These are phyloP conservation scores for Mucor racemosus DNA, from an alignment of 371 early-diverging fungal genomes.

Conservation along the genomic window DNA sequence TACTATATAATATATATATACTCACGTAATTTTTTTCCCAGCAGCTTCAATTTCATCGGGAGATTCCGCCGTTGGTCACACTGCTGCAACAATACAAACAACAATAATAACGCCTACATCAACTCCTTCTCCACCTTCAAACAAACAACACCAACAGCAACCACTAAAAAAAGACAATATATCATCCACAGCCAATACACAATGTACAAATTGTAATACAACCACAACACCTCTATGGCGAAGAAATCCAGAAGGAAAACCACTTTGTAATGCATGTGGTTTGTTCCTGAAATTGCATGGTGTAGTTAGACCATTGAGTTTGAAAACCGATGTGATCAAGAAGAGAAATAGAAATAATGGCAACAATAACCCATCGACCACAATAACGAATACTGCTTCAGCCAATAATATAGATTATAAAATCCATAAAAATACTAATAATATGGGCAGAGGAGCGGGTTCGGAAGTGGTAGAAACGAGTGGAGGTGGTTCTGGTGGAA, in stretches of 20 bases:
- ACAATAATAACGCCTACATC: background rate
- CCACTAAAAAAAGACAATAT: background rate
- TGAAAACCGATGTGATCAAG: conserved; percentile 39
- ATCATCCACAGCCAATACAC: conserved; percentile 9
- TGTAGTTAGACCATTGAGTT: conserved; percentile 30
- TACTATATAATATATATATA: conserved; percentile 6
- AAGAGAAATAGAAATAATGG: conserved; percentile 26
- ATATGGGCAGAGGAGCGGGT: conserved; percentile 9
- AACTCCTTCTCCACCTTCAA: conserved; percentile 1
- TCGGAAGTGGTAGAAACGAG: conserved; percentile 6
- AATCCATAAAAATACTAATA: background rate
- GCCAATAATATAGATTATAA: background rate
- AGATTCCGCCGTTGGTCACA: conserved; percentile 20
- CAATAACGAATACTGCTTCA: background rate
- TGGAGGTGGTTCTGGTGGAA: conserved; percentile 9
- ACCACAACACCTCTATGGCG: conserved; percentile 37
- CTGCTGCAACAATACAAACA: conserved; percentile 3
- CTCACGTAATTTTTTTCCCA: conserved; percentile 26
- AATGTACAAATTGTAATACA: conserved; percentile 35
- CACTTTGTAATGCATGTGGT: conserved; percentile 39
- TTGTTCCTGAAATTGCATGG: conserved; percentile 38
- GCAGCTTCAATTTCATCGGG: conserved; percentile 18
- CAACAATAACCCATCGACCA: background rate
- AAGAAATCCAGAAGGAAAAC: conserved; percentile 37
- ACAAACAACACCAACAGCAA: background rate